phyloP scores from a whole-genome alignment of 345 rosid species.

The Citrus sp. region DNA sequence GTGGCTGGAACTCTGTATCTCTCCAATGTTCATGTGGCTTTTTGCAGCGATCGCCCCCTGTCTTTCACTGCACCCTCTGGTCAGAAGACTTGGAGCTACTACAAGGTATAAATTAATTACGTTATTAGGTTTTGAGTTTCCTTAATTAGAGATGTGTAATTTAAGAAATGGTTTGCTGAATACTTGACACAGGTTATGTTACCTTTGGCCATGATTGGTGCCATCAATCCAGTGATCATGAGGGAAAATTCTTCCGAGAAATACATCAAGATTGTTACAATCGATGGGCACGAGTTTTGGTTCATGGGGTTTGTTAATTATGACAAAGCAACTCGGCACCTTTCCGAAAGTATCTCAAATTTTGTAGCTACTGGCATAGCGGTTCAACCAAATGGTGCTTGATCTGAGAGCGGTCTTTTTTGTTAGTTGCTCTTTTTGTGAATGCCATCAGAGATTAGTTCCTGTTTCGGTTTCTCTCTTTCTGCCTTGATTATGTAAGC shows the following conservation, averaged over 20 bases:
- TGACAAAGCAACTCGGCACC: constrained; percentile 55
- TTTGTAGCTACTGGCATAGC: constrained; percentile 30
- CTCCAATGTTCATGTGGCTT: constrained; percentile 46
- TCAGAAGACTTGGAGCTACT: constrained; percentile 57
- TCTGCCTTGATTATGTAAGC: background rate
- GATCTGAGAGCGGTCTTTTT: background rate
- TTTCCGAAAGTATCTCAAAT: constrained; percentile 31
- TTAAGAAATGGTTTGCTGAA: background rate
- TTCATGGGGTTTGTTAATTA: constrained; percentile 69
- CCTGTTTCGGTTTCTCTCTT: background rate
- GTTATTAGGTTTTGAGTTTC: background rate
- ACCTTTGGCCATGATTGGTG: constrained; percentile 39
- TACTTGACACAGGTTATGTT: constrained; percentile 33
- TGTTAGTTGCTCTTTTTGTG: background rate
- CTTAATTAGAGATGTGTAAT: background rate
- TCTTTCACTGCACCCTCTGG: constrained; percentile 56
- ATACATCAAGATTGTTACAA: constrained; percentile 49
- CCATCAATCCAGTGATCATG: constrained; percentile 42
- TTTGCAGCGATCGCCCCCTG: constrained; percentile 64
- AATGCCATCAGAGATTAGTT: background rate
- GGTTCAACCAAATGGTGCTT: constrained; percentile 11
- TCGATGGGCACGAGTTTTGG: constrained; percentile 74
- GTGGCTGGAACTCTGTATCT: constrained; percentile 59
- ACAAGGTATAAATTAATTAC: constrained; percentile 34
- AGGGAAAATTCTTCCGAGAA: constrained; percentile 48